Base-by-base conservation (phyloP, 2,329 filamentous ascomycete species). In the Cercospora sp. region DNA sequence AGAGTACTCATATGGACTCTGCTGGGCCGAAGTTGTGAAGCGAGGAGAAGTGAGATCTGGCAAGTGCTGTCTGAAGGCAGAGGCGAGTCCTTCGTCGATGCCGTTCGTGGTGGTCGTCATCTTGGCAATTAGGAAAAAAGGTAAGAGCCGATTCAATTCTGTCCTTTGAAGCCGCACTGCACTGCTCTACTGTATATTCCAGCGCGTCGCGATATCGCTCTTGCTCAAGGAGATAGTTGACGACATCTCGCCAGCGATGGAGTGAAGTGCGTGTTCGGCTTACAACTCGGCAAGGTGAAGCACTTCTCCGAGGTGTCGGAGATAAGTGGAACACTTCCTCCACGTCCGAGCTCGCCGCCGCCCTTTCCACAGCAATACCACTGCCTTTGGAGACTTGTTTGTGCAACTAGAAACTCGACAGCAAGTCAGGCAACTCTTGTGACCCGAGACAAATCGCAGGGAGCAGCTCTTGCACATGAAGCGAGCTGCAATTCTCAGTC, bases 1-100 rank as follows among this genome's bases (percentile, higher is more conserved):
- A 1, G 87, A 87, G 66, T 91, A 90, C 64, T 85, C 83, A 63
- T 87, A 83, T 1, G 87, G 85, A 77, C 89, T 84, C 75, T 90
- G 88, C 57, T 82, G 81, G 69, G 86, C 83, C 81, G 90, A 87
- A 1, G 81, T 81, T n/a, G 83, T 84, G 79, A 91, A 91, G 18
- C 89, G 85, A 26, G 85, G 84, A 18, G 80, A 81, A 71, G 75
- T 83, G 60, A 90, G 81, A 72, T 90, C 87, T 0, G 88, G 89
- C 16, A 91, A 81, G 74, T 87, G 84, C 70, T 86, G 79, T 69
- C 87, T 85, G 74, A 86, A 89, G 7, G 66, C 72, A 20, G 72
- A 65, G 6, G 68, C 72, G 23, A 73, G 64, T 23, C 60, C 66
- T 51, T 67, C 39, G 39, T 73, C 60, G 8, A 70, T 65, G 26